These are phyloP conservation scores for Candida xyloterini DNA, from an alignment of 805 yeast species.

Conservation along the genomic window DNA sequence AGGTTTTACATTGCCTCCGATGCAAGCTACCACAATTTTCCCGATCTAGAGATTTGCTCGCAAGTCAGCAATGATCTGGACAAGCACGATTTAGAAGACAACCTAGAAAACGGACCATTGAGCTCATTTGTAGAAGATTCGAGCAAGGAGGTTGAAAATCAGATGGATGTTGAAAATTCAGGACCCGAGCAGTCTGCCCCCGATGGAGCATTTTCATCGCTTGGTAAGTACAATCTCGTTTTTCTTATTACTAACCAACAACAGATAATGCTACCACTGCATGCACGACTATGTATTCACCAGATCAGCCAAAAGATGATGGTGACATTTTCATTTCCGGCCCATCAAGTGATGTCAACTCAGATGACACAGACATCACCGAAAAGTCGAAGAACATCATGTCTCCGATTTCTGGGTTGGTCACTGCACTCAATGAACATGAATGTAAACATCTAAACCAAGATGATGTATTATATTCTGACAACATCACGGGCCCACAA, in stretches of 20 bases:
- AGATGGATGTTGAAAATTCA: not conserved
- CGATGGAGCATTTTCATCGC: slow-evolving; percentile 4
- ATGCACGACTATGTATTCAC: slow-evolving; percentile 12
- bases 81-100: not conserved
- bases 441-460: not conserved
- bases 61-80: slow-evolving; percentile 8
- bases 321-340: not conserved
- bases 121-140: slow-evolving; percentile 21
- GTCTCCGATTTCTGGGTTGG: slow-evolving; percentile 9
- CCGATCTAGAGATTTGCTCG: slow-evolving; percentile 17
- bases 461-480: too few relatives aligned
- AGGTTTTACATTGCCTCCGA: slow-evolving; percentile 15
- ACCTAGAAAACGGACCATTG: slow-evolving; percentile 9
- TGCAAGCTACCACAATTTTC: slow-evolving; percentile 12
- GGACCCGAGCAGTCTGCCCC: not conserved
- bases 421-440: not conserved
- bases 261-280: slow-evolving; percentile 8
- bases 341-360: slow-evolving; percentile 9
- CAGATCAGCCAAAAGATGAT: slow-evolving; percentile 2
- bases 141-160: slow-evolving; percentile 3
- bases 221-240: slow-evolving; percentile 5
- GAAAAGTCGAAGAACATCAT: slow-evolving; percentile 6
- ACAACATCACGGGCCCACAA: too few relatives aligned
- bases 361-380: slow-evolving; percentile 9
- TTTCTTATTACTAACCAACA: not conserved